A percentile compares a stretch with the other conserved stretches of the same genome.
Conservation (phyloP, 306 rosid genomes). For the Neltuma alba region DNA sequence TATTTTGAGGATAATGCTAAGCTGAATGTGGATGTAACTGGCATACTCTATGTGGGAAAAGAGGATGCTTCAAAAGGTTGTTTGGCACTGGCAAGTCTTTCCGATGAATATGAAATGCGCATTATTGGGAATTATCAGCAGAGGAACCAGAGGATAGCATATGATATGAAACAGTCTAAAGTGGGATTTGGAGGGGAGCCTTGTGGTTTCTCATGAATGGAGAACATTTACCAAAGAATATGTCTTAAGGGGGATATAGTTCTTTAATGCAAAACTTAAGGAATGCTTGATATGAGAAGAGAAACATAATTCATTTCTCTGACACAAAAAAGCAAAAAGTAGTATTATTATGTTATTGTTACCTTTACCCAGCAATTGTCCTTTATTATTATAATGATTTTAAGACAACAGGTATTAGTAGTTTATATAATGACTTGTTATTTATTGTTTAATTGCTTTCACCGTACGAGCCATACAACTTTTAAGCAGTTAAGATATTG, state of each 20-base stretch:
- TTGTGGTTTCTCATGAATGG: constrained; percentile 60
- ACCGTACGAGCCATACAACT: not conserved
- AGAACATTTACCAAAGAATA: constrained; percentile 1
- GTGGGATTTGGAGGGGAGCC: constrained; percentile 81
- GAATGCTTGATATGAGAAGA: not conserved
- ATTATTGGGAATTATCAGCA: constrained; percentile 90
- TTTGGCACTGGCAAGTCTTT: constrained; percentile 75
- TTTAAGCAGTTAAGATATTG: not conserved
- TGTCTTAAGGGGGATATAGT: constrained; percentile 24
- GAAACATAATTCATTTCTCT: constrained; percentile 1
- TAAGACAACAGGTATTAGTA: not conserved
- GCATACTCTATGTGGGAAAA: constrained; percentile 58
- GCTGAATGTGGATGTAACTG: constrained; percentile 62
- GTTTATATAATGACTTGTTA: not conserved
- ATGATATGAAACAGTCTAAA: constrained; percentile 62
- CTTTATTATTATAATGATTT: not conserved
- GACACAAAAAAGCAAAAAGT: not conserved
- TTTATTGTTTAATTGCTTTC: not conserved
- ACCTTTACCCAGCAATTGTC: not conserved
- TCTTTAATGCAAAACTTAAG: constrained; percentile 28
- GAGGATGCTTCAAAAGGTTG: constrained; percentile 77
- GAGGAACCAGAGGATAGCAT: constrained; percentile 86
- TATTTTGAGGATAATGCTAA: constrained; percentile 63
- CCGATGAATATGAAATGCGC: constrained; percentile 51
- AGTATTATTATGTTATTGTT: not conserved